phyloP scores from a whole-genome alignment of 345 rosid genomes.

The Lepidium sativum region DNA sequence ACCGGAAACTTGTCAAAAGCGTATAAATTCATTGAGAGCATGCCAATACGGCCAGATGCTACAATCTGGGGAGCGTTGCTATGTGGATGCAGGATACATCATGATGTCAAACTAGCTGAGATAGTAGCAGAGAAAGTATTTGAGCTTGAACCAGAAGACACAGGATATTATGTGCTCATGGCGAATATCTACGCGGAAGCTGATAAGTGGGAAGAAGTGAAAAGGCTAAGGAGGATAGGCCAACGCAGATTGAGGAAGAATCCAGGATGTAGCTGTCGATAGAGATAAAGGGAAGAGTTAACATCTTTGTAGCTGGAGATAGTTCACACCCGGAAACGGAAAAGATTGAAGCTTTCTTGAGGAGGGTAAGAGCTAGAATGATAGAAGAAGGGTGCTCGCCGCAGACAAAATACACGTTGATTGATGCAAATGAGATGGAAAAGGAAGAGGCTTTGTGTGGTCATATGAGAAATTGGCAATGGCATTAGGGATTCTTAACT shows the following conservation, averaged over 20 bases:
- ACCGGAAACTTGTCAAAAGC: conserved; percentile 46
- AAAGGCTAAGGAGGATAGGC: conserved; percentile 39
- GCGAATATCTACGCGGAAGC: conserved; percentile 69
- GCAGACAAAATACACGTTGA: conserved; percentile 42
- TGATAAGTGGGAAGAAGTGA: conserved; percentile 63
- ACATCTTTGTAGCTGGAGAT: conserved; percentile 55
- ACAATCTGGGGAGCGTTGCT: conserved; percentile 72
- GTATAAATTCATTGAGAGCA: conserved; percentile 41
- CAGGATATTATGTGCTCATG: conserved; percentile 58
- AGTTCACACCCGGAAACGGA: conserved; percentile 46
- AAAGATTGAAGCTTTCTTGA: conserved; percentile 38
- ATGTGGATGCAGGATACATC: conserved; percentile 61
- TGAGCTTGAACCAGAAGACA: conserved; percentile 58
- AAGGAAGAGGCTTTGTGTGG: conserved; percentile 64
- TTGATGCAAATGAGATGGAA: conserved; percentile 55
- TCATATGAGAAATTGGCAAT: conserved; percentile 69
- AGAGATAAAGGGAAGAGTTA: conserved; percentile 50
- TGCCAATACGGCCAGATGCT: conserved; percentile 66
- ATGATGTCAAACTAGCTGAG: conserved; percentile 58
- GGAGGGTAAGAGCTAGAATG: conserved; percentile 43
- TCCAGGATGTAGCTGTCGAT: conserved; percentile 85
- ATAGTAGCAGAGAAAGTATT: conserved; percentile 54
- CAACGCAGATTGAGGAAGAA: conserved; percentile 43
- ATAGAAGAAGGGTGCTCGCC: conserved; percentile 43
- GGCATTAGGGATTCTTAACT: conserved; percentile 48